phyloP scores from a whole-genome alignment of 768 basidiomycete species.

The Tricholoma terreum region DNA sequence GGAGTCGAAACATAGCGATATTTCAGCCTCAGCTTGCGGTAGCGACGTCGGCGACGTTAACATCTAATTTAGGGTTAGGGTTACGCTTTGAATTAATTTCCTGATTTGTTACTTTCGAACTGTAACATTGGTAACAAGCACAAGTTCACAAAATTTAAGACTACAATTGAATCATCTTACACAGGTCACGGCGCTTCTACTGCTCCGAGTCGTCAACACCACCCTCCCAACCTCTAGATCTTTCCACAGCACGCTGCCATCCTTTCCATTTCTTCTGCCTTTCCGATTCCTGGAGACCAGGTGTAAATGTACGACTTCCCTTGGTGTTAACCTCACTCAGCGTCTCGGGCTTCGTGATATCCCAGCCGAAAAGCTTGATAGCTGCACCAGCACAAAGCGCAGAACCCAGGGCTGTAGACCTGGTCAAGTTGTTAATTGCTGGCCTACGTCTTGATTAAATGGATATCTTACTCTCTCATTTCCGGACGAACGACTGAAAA shows the following conservation, averaged over 20 bases:
- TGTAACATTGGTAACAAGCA: no score
- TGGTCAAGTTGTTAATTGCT: conserved; percentile 25
- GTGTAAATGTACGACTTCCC: conserved; percentile 69
- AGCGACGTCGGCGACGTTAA: no score
- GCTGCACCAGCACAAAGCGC: conserved; percentile 92
- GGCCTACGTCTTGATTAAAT: background rate
- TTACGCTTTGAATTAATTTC: no score
- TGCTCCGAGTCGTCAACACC: conserved; percentile 29
- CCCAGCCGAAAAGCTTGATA: conserved; percentile 88
- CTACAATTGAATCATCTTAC: background rate
- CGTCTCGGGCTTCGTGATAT: conserved; percentile 79
- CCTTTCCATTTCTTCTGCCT: conserved; percentile 66
- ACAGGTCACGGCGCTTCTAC: background rate
- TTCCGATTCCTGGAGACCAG: conserved; percentile 48
- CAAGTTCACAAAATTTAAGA: background rate
- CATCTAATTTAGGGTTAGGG: no score
- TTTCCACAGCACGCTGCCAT: conserved; percentile 89
- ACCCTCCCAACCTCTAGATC: conserved; percentile 80
- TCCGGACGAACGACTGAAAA: conserved; percentile 90
- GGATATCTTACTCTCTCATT: conserved; percentile 84
- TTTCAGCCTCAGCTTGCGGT: no score
- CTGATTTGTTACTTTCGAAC: no score
- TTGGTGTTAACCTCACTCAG: conserved; percentile 84
- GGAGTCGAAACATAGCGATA: background rate
- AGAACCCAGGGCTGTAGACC: conserved; percentile 93